phyloP scores from a whole-genome alignment of 2,329 filamentous ascomycete species.

The Penicillium sp. region DNA sequence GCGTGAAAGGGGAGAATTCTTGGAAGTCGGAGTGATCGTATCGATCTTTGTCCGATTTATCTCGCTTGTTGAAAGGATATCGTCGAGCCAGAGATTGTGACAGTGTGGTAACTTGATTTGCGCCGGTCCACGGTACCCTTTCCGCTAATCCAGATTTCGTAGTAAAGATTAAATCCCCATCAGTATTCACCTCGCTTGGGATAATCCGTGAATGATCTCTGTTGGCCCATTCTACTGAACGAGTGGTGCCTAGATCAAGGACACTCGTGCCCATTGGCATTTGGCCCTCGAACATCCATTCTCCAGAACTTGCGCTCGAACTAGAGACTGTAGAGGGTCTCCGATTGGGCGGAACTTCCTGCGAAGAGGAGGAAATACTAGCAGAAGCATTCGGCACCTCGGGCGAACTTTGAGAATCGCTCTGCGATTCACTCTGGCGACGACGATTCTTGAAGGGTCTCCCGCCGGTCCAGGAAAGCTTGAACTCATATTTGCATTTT shows the following conservation, averaged over 20 bases:
- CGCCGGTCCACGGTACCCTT: not conserved
- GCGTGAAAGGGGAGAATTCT: not conserved
- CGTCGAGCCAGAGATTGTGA: not conserved
- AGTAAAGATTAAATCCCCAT: not conserved
- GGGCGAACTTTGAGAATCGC: not conserved
- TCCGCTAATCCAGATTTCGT: not conserved
- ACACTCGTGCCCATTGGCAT: not conserved
- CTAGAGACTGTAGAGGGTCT: not conserved
- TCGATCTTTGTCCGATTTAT: not conserved
- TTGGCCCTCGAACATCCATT: not conserved
- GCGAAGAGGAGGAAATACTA: not conserved
- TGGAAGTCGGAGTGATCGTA: not conserved
- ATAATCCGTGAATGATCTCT: not conserved
- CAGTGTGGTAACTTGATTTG: not conserved
- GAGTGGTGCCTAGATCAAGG: not conserved
- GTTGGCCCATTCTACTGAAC: not conserved
- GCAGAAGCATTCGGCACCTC: not conserved
- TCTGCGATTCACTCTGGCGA: not conserved
- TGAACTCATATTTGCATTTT: slow-evolving; percentile 9
- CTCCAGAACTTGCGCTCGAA: not conserved
- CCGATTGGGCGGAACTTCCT: not conserved
- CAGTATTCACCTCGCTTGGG: not conserved
- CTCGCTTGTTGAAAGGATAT: not conserved
- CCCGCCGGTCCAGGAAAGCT: slow-evolving; percentile 8
- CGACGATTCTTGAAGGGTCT: slow-evolving; percentile 5